Evolutionary conservation across 345 rosid species (phyloP), one percentile per base, ranked within the genome.

Genomic region (Melastoma malabathricum): DNA sequence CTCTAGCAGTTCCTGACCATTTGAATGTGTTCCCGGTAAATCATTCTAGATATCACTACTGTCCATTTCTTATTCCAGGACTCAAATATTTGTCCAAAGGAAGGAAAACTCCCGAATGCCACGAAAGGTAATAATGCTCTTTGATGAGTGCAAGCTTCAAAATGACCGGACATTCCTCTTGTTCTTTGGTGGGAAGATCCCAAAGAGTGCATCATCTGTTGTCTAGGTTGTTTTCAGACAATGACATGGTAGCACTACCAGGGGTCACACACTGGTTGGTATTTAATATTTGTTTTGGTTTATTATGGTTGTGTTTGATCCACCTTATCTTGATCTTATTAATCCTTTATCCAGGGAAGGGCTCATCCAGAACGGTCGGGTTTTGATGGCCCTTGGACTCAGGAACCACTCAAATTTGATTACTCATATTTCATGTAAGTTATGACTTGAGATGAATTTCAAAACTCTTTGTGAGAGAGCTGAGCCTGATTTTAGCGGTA

Each of bases 351-450:
- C 7, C 58, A 86, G 96, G 98, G 96, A 72, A 74, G 82, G 66
- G 94, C 89, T 43, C 98, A 86, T 70, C 83, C 80, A 10, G 92
- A 92, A 64, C 80, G 98, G 70, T 86, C 98, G 10, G 87, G 93
- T 62, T 92, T 86, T 57, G 96, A 92, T 57, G 98, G 98, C 43
- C 86, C 98, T 41, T 90, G 98, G 98, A 90, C 96, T 44, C 63
- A 67, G 68, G 92, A 86, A 60, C 96, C 98, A 43, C 75, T 86
- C 60, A 86, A 86, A 73, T 86, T 92, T 64, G 95, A 84, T 51
- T 84, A 87, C 74, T 82, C 98, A 1, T 87, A 92, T 69, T 92
- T 92, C n/a, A 62, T 77, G 98, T 86, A 82, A 82, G 69, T 50
- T 64, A 62, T 50, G 49, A 38, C 12, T 38, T 4, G 39, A 29